Evolutionary conservation across 352 stramenopile genomes (phyloP).

Genomic region (Aphanomyces astaci): DNA sequence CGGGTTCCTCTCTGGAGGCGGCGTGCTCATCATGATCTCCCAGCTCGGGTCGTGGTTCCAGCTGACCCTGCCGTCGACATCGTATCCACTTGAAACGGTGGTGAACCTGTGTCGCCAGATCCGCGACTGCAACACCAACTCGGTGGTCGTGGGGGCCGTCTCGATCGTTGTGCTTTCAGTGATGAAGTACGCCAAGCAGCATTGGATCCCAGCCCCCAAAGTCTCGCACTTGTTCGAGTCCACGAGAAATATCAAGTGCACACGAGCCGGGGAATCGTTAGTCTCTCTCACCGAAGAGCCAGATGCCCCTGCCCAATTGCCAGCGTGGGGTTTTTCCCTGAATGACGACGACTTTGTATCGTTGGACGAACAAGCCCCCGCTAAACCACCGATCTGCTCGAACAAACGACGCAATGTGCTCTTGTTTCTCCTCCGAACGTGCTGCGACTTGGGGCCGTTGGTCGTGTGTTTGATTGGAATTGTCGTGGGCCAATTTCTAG

Average conservation of each 20-base stretch:
- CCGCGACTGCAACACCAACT: conserved; percentile 59
- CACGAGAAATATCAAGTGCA: conserved; percentile 35
- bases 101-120: conserved; percentile 47
- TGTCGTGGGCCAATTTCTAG: conserved; percentile 42
- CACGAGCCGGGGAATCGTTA: no score
- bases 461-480: conserved; percentile 65
- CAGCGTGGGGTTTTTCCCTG: conserved; percentile 16
- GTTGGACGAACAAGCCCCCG: not conserved
- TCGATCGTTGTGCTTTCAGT: conserved; percentile 42
- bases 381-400: not conserved
- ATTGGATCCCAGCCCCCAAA: not conserved
- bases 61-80: conserved; percentile 43
- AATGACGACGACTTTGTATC: no score
- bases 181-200: conserved; percentile 13
- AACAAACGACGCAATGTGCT: not conserved
- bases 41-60: conserved; percentile 84
- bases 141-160: conserved; percentile 49
- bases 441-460: conserved; percentile 58
- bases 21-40: conserved; percentile 87
- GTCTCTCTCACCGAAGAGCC: conserved; percentile 26
- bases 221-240: conserved; percentile 26
- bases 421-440: conserved; percentile 26
- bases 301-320: not conserved
- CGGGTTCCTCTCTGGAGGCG: conserved; percentile 83
- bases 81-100: conserved; percentile 55